A percentile compares a stretch with the other conserved stretches of the same genome.
Evolutionary conservation across 495 filamentous ascomycete species (phyloP).

Genomic region (Baudoinia panamericana): DNA sequence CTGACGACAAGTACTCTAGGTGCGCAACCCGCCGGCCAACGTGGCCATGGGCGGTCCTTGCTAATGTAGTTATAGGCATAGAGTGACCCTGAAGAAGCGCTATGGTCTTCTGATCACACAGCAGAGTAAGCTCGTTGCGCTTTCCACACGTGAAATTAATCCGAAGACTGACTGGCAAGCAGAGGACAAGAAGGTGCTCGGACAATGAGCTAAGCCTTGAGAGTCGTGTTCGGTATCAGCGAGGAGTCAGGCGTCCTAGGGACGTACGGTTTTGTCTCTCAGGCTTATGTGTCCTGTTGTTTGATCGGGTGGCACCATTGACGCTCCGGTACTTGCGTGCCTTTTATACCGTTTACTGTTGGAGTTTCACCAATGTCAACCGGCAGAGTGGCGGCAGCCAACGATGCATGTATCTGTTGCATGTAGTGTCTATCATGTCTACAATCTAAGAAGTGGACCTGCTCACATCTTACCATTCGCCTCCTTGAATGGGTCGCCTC

Average conservation of each 20-base stretch:
- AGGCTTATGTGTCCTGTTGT: too few species aligned
- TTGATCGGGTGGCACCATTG: too few species aligned
- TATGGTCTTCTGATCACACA: slow-evolving; percentile 70
- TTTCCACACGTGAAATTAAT: slow-evolving; percentile 7
- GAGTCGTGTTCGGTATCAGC: slow-evolving; percentile 9
- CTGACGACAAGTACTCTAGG: slow-evolving; percentile 94
- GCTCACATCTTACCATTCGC: slow-evolving; percentile 1
- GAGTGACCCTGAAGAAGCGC: slow-evolving; percentile 83
- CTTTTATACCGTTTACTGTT: too few species aligned
- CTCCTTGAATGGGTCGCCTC: not conserved
- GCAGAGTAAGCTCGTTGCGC: slow-evolving; percentile 39
- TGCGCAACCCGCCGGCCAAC: too few species aligned
- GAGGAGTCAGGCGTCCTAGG: slow-evolving; percentile 18
- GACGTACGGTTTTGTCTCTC: too few species aligned
- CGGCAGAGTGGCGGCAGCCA: too few species aligned
- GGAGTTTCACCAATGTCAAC: too few species aligned
- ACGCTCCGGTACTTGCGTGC: too few species aligned
- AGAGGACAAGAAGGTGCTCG: slow-evolving; percentile 26
- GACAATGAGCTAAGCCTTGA: slow-evolving; percentile 9
- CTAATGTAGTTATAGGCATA: slow-evolving; percentile 44
- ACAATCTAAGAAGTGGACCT: too few species aligned
- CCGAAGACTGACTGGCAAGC: not conserved
- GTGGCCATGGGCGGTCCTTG: too few species aligned
- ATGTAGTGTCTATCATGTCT: too few species aligned
- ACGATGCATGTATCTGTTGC: too few species aligned